Conservation (phyloP, 805 yeast genomes). For the Candida morakotiae region DNA sequence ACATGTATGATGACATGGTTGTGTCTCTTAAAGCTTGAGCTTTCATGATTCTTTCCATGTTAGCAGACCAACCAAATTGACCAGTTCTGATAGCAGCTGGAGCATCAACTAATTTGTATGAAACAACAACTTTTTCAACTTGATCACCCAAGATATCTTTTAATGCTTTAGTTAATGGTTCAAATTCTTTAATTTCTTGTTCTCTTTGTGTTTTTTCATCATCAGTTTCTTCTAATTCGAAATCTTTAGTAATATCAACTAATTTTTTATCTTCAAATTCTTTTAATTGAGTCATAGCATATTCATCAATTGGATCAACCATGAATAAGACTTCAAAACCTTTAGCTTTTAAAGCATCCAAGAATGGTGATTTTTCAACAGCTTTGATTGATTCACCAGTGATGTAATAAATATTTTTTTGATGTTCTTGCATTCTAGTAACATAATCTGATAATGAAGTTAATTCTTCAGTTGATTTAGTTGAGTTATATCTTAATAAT, state of each 20-base stretch:
- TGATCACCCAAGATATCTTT: conserved; percentile 97
- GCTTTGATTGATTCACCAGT: conserved; percentile 98
- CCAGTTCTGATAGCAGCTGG: conserved; percentile 99
- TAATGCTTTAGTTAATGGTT: conserved; percentile 90
- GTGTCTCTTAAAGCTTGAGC: conserved; percentile 99
- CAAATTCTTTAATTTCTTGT: conserved; percentile 86
- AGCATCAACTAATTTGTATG: conserved; percentile 94
- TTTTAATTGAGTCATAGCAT: conserved; percentile 98
- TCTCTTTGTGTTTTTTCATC: conserved; percentile 96
- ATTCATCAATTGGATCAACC: conserved; percentile 99
- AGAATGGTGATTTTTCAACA: conserved; percentile 98
- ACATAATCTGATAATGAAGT: conserved; percentile 96
- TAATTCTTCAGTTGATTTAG: conserved; percentile 90
- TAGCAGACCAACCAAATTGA: conserved; percentile 99
- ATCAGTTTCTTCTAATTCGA: conserved; percentile 96
- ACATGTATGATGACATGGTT: conserved; percentile 98
- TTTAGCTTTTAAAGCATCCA: conserved; percentile 97
- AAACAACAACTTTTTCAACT: conserved; percentile 98
- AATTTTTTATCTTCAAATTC: conserved; percentile 99
- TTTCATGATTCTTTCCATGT: conserved; percentile 99
- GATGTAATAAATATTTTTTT: conserved; percentile 98
- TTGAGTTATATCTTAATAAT: conserved; percentile 94
- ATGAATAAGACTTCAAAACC: conserved; percentile 96
- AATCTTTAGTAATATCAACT: conserved; percentile 98
- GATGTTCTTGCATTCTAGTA: conserved; percentile 99